These are phyloP conservation scores for Ceratocystis colombiana DNA, from an alignment of 2,329 filamentous ascomycete species.

Conservation along the genomic window DNA sequence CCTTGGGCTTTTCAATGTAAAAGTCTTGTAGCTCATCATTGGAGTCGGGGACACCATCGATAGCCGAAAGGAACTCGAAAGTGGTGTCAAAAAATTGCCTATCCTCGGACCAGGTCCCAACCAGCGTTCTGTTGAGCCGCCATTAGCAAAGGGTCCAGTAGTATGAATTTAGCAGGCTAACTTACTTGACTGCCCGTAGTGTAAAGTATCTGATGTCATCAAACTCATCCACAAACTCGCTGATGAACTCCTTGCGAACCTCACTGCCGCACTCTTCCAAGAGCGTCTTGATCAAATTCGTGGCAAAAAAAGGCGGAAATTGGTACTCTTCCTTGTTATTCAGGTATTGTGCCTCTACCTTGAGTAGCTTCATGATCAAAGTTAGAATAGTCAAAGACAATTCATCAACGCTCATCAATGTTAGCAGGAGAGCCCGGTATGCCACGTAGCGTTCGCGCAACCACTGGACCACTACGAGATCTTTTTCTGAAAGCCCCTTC, in stretches of 20 bases:
- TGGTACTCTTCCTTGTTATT: constrained; percentile 52
- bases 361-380: constrained; percentile 71
- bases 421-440: constrained; percentile 54
- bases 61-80: constrained; percentile 52
- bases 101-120: constrained; percentile 27
- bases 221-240: constrained; percentile 67
- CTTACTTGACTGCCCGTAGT: constrained; percentile 62
- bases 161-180: constrained; percentile 27
- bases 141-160: constrained; percentile 12
- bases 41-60: constrained; percentile 61
- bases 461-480: constrained; percentile 66
- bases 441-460: constrained; percentile 63
- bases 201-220: constrained; percentile 81
- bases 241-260: constrained; percentile 60
- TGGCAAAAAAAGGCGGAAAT: constrained; percentile 44
- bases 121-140: constrained; percentile 31
- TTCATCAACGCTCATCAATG: constrained; percentile 51
- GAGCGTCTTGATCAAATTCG: constrained; percentile 39
- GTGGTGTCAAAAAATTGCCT: constrained; percentile 45
- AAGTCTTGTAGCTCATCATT: constrained; percentile 58
- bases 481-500: constrained; percentile 58
- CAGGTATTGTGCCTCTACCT: constrained; percentile 60
- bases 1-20: constrained; percentile 54
- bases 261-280: constrained; percentile 49
- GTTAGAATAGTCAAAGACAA: constrained; percentile 63